Base-by-base conservation (phyloP, 176 grass and related monocot genomes). In the Carex kokanica region DNA sequence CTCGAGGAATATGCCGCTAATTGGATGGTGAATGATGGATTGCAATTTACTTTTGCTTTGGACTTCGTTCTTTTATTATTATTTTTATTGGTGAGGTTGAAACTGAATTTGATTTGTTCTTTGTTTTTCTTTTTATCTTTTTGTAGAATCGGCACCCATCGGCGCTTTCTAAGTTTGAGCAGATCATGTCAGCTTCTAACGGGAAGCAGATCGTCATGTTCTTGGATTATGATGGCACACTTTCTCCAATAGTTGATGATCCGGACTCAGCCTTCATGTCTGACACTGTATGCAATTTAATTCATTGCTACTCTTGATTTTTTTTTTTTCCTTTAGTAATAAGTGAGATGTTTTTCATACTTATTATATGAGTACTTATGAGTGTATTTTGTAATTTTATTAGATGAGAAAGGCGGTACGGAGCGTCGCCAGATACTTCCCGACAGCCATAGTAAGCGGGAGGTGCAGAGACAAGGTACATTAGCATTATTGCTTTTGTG, bases 371-470 rank as follows among this genome's bases (percentile, higher is more conserved):
- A 38, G 4, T 38, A 5, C 36, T 40, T 10, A 64, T 13, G 16
- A 16, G 51, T 29, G 0, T 78, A 56, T 81, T 34, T 2, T 58
- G 2, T 17, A 2, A 60, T 34, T 53, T 70, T 12, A 75, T 16
- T 78, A 98, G 95, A 98, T 98, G 95, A 78, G 95, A 74, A 87
- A 80, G 9, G 90, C 94, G 2, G 90, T 94, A 17, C 88, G 87
- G 45, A 90, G 89, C 47, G 90, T 88, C 9, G 94, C 94, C 0
- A 83, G 90, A 84, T 83, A 84, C 74, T 99, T 99, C 80, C 96
- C 96, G 43, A 99, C 96, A 1, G 96, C 96, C 0, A 99, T 99
- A 27, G 93, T 99, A 3, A 99, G 93, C 81, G 96, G 96, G 6
- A 85, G 96, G 80, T 90, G 93, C 88, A 86, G 83, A 62, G 91